Conservation (phyloP, 2,329 filamentous ascomycete species). For the Ophiocordyceps camponoti-floridani region DNA sequence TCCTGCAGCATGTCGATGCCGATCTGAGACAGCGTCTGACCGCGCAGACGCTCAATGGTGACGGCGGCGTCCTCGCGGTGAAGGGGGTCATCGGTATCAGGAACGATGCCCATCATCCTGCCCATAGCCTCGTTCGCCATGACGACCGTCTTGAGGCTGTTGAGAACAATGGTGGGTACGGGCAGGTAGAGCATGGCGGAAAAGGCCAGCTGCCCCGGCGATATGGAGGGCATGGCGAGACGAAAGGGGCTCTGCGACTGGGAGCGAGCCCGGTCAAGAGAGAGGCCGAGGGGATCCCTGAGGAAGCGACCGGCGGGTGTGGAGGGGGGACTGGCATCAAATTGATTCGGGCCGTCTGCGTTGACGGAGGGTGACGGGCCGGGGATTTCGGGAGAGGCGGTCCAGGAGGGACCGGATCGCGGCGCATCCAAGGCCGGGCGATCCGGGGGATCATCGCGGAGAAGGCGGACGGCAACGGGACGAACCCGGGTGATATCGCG, state of each 20-base stretch:
- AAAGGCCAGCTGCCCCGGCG: constrained; percentile 39
- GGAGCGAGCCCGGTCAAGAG: constrained; percentile 10
- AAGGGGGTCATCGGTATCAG: constrained; percentile 14
- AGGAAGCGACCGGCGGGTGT: constrained; percentile 15
- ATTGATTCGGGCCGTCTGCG: background rate
- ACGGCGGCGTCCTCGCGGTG: constrained; percentile 6
- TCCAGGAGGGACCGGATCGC: background rate
- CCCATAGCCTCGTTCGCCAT: constrained; percentile 64
- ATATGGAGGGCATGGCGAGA: constrained; percentile 26
- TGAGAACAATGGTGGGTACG: constrained; percentile 52
- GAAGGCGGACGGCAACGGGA: constrained; percentile 7
- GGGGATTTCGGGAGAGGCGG: background rate
- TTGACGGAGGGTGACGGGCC: background rate
- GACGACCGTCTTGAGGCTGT: constrained; percentile 49
- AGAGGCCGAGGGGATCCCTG: constrained; percentile 10
- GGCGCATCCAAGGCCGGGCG: background rate
- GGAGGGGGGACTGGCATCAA: constrained; percentile 10
- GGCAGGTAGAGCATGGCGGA: constrained; percentile 58
- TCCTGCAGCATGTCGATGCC: constrained; percentile 59
- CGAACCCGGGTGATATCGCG: constrained; percentile 11
- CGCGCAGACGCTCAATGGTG: constrained; percentile 41
- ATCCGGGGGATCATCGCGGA: constrained; percentile 5
- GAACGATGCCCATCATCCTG: constrained; percentile 42
- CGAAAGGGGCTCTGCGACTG: constrained; percentile 19
- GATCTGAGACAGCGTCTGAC: constrained; percentile 49